Conservation (phyloP, 2,329 filamentous ascomycete species). For the Pseudogymnoascus sp. region DNA sequence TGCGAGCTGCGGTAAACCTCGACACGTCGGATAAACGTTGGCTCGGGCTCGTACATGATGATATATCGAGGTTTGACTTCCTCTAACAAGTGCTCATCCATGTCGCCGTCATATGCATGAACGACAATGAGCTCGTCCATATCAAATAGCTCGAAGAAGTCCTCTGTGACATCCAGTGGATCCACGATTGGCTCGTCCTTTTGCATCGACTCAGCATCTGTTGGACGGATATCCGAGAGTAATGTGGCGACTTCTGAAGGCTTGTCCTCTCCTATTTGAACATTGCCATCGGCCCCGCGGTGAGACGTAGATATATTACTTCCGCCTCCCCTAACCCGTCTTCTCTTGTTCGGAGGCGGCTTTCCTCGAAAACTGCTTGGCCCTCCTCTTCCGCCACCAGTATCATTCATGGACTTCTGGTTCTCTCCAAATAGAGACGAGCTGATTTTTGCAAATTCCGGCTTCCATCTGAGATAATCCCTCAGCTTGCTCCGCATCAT, state of each 20-base stretch:
- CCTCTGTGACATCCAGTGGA: conserved; percentile 82
- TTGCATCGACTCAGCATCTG: conserved; percentile 64
- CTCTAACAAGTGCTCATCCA: conserved; percentile 93
- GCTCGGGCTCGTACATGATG: conserved; percentile 97
- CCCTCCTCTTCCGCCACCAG: conserved; percentile 35
- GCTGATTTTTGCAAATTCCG: conserved; percentile 78
- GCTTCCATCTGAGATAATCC: conserved; percentile 85
- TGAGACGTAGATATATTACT: conserved; percentile 45
- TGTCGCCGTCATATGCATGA: conserved; percentile 90
- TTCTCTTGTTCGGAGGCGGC: conserved; percentile 74
- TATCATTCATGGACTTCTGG: conserved; percentile 62
- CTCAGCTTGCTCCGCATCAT: conserved; percentile 87
- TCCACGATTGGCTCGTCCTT: conserved; percentile 72
- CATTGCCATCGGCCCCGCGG: conserved; percentile 63
- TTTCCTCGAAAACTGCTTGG: conserved; percentile 43
- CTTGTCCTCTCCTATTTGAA: conserved; percentile 73
- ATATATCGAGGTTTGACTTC: conserved; percentile 90
- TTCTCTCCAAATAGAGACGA: conserved; percentile 71
- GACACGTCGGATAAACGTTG: conserved; percentile 85
- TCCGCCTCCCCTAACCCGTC: conserved; percentile 74
- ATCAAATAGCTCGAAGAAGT: conserved; percentile 84
- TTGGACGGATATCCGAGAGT: conserved; percentile 75
- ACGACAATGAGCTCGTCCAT: conserved; percentile 83
- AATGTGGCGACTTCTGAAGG: conserved; percentile 74
- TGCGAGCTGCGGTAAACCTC: conserved; percentile 96